Conservation (phyloP, 139 green algal genomes). For the Gonium pectorale region DNA sequence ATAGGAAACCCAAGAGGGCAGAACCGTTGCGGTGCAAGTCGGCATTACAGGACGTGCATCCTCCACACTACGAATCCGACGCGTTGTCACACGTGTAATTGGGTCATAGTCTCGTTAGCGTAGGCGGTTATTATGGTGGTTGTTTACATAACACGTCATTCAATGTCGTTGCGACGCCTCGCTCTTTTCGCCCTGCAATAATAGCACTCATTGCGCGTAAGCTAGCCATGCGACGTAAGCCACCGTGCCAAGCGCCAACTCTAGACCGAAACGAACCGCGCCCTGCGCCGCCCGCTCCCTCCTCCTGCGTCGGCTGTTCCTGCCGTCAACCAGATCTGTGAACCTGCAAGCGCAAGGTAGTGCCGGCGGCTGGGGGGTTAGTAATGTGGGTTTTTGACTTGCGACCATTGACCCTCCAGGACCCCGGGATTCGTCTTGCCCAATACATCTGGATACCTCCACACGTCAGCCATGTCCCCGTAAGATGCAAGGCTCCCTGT, state of each 20-base stretch:
- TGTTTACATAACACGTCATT: too few species aligned
- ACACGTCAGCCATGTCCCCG: neutral
- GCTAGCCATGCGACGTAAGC: conserved; percentile 11
- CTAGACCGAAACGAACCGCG: neutral
- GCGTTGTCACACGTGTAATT: too few species aligned
- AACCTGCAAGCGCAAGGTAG: neutral
- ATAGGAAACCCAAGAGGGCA: too few species aligned
- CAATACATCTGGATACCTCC: too few species aligned
- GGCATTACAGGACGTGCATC: too few species aligned
- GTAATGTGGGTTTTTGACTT: neutral
- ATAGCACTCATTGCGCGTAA: neutral
- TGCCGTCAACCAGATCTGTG: conserved; percentile 38
- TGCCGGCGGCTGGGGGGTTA: neutral
- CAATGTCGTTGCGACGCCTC: too few species aligned
- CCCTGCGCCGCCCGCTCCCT: neutral
- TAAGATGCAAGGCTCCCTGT: neutral
- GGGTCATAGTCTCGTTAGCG: too few species aligned
- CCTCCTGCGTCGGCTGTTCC: conserved; percentile 11
- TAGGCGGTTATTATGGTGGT: too few species aligned
- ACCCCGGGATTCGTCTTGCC: neutral
- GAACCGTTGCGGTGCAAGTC: too few species aligned
- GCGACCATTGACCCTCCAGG: neutral
- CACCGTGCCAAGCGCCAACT: conserved; percentile 8
- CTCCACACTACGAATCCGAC: too few species aligned
- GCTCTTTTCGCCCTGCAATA: too few species aligned